A percentile compares a stretch with the other conserved stretches of the same genome.
Evolutionary conservation across 805 yeast species (phyloP).

Genomic region (Phaffomyces thermotolerans): DNA sequence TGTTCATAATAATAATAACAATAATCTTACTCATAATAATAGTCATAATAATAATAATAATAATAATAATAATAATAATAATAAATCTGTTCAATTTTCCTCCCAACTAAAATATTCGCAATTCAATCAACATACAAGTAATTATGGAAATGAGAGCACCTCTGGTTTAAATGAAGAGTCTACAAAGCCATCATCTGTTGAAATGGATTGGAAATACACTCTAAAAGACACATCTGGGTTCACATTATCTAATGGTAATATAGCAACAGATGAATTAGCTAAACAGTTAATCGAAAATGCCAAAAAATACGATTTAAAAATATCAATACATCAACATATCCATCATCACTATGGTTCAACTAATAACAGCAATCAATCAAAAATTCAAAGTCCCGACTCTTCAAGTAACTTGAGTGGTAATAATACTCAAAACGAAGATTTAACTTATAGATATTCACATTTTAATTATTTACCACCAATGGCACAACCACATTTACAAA

Average conservation of each 20-base stretch:
- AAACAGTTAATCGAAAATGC: conserved; percentile 56
- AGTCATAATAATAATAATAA: background rate
- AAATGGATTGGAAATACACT: conserved; percentile 58
- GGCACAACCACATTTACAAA: conserved; percentile 61
- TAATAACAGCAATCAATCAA: background rate
- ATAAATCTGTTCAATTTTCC: conserved; percentile 1
- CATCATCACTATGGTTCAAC: conserved; percentile 63
- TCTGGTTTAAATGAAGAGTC: conserved; percentile 6
- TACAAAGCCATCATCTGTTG: conserved; percentile 24
- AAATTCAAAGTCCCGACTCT: conserved; percentile 19
- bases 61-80: background rate
- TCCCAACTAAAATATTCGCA: background rate
- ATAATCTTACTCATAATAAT: too few species aligned
- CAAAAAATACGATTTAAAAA: conserved; percentile 43
- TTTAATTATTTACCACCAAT: conserved; percentile 72
- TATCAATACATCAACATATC: conserved; percentile 79
- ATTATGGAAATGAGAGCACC: background rate
- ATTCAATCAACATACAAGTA: conserved; percentile 1
- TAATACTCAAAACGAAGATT: conserved; percentile 17
- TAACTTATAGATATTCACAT: conserved; percentile 55
- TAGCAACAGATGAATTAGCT: conserved; percentile 46
- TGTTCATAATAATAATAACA: background rate
- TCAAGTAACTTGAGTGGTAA: conserved; percentile 17
- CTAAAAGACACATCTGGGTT: conserved; percentile 39
- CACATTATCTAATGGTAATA: conserved; percentile 43